Base-by-base conservation (phyloP, 441 rosid genomes). In the Arabidopsis lyrata region DNA sequence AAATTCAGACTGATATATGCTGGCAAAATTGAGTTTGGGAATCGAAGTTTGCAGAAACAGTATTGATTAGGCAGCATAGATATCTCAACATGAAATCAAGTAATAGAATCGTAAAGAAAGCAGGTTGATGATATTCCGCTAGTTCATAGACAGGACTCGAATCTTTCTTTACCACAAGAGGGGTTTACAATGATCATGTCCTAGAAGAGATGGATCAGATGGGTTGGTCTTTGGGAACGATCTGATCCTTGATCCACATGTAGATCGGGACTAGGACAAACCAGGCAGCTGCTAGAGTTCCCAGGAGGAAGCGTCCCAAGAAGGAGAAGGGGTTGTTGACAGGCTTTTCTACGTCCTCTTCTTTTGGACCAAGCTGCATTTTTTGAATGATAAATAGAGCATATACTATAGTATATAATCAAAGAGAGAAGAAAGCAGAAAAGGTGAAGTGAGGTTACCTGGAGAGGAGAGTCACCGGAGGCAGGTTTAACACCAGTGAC, bases 171-270 rank as follows among this genome's bases (percentile, higher is more conserved):
- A 36, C 18, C 15, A 41, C 22, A 8, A 27, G 15, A 36, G 16
- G 16, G 66, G 34, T 41, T 39, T 39, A 62, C 63, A 52, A 18
- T 20, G 56, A 55, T 50, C 42, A 12, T 20, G 29, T 63, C 11
- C 38, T 34, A 54, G 14, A 38, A 67, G 65, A 73, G 70, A 94
- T 87, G 48, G 95, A 47, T 78, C 77, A 78, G 66, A 94, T 90
- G 48, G 97, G 93, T 76, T 66, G 83, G 55, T 87, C 97, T 85
- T 90, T 82, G 16, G 99, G 97, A 49, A 87, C 81, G 66, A 92
- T 78, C 79, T 83, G 87, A 86, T 92, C 97, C 79, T 94, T 94
- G 79, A 94, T 63, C 97, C 97, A 92, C 99, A 92, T 90, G 85
- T 92, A 92, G 73, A 90, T 83, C 0, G 99, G 95, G 61, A 92